These are phyloP conservation scores for Panellus pusillus DNA, from an alignment of 768 basidiomycete species.

Conservation along the genomic window DNA sequence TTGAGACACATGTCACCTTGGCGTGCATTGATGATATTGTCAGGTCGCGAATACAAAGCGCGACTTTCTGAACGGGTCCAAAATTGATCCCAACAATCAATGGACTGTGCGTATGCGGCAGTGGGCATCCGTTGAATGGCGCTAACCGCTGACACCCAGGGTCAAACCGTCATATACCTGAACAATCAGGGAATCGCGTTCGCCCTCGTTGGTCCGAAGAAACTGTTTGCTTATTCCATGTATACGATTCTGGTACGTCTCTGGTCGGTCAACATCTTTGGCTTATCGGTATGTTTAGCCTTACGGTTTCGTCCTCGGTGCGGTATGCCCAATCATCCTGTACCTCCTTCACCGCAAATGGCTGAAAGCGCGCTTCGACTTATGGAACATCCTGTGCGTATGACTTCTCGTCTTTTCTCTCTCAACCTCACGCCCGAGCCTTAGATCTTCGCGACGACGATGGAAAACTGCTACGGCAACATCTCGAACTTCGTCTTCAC, in stretches of 20 bases:
- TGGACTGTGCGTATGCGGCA: slow-evolving; percentile 22
- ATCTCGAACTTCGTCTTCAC: slow-evolving; percentile 24
- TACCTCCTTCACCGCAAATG: slow-evolving; percentile 23
- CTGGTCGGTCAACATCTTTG: not conserved
- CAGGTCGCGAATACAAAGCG: slow-evolving; percentile 27
- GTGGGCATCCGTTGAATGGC: no score
- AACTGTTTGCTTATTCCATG: slow-evolving; percentile 23
- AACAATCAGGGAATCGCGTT: slow-evolving; percentile 29
- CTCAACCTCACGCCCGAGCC: no score
- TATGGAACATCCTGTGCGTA: slow-evolving; percentile 22
- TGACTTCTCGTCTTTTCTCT: not conserved
- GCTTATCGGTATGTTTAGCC: slow-evolving; percentile 10
- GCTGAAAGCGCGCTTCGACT: slow-evolving; percentile 23
- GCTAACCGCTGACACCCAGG: slow-evolving; percentile 6
- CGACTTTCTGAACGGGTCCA: slow-evolving; percentile 18
- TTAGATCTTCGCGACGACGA: slow-evolving; percentile 24
- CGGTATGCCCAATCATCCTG: slow-evolving; percentile 21
- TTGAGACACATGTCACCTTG: not conserved
- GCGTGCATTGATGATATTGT: not conserved
- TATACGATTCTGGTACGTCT: slow-evolving; percentile 23
- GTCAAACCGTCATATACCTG: slow-evolving; percentile 26
- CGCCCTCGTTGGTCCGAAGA: slow-evolving; percentile 25
- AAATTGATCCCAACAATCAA: slow-evolving; percentile 25
- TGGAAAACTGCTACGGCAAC: slow-evolving; percentile 25
- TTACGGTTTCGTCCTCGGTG: slow-evolving; percentile 27